These are phyloP conservation scores for Cyclotella choctawhatcheeana DNA, from an alignment of 108 stramenopile species.

Conservation along the genomic window DNA sequence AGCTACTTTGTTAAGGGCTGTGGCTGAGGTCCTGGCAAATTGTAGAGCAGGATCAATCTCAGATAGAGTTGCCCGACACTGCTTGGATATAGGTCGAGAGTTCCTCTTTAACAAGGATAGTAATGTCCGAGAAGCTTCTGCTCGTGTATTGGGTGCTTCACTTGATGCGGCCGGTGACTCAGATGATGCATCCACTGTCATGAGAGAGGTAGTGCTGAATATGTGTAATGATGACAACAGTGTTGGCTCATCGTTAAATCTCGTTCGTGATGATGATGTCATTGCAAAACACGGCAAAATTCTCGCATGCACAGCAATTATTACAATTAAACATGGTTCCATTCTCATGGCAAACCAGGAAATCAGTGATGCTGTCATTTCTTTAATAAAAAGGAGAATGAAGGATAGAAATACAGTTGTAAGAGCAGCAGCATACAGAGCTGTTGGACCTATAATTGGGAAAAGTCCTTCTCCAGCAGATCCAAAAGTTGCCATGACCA, in stretches of 20 bases:
- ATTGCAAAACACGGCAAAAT: conserved; percentile 42
- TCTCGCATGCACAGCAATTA: conserved; percentile 36
- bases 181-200: conserved; percentile 47
- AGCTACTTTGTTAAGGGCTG: conserved; percentile 23
- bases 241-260: conserved; percentile 14
- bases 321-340: conserved; percentile 40
- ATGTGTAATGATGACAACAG: conserved; percentile 33
- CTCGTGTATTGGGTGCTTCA: conserved; percentile 42
- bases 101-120: conserved; percentile 36
- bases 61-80: conserved; percentile 42
- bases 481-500: conserved; percentile 19
- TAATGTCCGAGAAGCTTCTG: conserved; percentile 42
- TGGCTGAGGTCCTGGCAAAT: conserved; percentile 30
- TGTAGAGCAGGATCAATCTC: conserved; percentile 36
- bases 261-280: conserved; percentile 33
- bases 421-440: conserved; percentile 47
- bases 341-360: conserved; percentile 38
- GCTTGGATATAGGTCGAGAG: conserved; percentile 39
- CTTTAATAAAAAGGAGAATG: conserved; percentile 29
- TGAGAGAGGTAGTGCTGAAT: conserved; percentile 49
- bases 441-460: conserved; percentile 47
- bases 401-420: conserved; percentile 49
- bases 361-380: conserved; percentile 38
- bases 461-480: conserved; percentile 28
- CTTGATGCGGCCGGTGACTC: conserved; percentile 46